Base-by-base conservation (phyloP, 805 yeast genomes). In the Kurtzmaniella fragi region DNA sequence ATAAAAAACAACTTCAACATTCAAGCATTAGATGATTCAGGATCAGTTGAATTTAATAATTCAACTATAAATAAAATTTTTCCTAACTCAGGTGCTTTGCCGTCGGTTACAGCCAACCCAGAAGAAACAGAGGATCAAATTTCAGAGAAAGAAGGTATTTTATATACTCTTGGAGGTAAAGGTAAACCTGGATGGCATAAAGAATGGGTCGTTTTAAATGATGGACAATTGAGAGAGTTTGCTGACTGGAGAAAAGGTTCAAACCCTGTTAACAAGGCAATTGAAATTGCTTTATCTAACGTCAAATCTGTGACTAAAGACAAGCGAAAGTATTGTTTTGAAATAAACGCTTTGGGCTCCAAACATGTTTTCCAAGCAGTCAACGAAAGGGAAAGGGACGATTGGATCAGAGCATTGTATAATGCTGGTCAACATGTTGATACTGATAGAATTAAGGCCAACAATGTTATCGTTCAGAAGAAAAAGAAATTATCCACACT, bases 141-240 rank as follows among this genome's bases (percentile, higher is more conserved):
- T 29, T 52, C 64, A 5, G 64, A 61, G 32, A 56, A 60, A 39
- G 52, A 65, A 5, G 85, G 84, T 1, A 68, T 78, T 10, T 53
- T 80, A n/a, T 78, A 74, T 50, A 69, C 77, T 2, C 61, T 75
- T 28, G 80, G 81, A 0, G 83, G 82, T 0, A 78, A 75, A 41
- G 78, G 80, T 0, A 75, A 75, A 42, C 75, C 67, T 16, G 82
- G 84, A 3, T 89, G 96, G 96, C 95, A 87, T 57, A 87, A 86
- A 51, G 89, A 83, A 56, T 85, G 95, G 90, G 84, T 88, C 1
- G 85, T 80, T 0, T 64, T 87, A 36, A 72, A 75, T 11, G 75
- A 78, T n/a, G 89, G 91, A 2, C 73, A 70, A 42, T 62, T 88
- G 31, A 67, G 71, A 32, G 93, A 87, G 53, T 87, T 75, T 54